These are phyloP conservation scores for Diplodia sapinea DNA, from an alignment of 2,329 filamentous ascomycete species.

Conservation along the genomic window DNA sequence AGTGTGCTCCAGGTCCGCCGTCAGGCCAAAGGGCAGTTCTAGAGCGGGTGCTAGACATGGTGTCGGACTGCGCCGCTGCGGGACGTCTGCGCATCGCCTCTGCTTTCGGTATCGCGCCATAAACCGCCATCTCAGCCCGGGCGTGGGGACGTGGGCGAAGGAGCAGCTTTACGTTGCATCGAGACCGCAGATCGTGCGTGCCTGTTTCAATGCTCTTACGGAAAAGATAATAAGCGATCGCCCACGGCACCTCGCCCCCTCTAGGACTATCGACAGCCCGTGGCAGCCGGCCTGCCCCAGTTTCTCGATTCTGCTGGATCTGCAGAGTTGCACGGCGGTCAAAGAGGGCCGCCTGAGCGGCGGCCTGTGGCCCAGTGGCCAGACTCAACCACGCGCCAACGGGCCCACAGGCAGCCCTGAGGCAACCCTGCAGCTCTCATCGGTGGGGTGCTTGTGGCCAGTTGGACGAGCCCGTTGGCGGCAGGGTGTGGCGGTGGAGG, in stretches of 20 bases:
- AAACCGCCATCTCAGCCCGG: conserved; percentile 11
- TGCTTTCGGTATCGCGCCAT: conserved; percentile 13
- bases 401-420: conserved; percentile 19
- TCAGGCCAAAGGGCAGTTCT: conserved; percentile 29
- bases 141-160: conserved; percentile 26
- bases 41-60: conserved; percentile 26
- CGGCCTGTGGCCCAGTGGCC: conserved; percentile 9
- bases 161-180: conserved; percentile 26
- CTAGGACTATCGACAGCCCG: background rate
- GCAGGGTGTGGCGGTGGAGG: conserved; percentile 11
- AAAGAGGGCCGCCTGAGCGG: background rate
- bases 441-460: conserved; percentile 19
- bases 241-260: conserved; percentile 8
- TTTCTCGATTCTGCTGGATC: conserved; percentile 1
- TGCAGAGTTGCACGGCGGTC: background rate
- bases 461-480: background rate
- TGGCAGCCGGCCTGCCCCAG: conserved; percentile 4
- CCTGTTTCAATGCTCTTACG: conserved; percentile 29
- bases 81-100: conserved; percentile 30
- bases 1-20: conserved; percentile 22
- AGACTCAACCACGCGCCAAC: conserved; percentile 6
- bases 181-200: conserved; percentile 28
- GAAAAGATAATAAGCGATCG: conserved; percentile 28
- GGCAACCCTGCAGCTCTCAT: conserved; percentile 15
- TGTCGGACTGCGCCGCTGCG: conserved; percentile 30